phyloP scores from a whole-genome alignment of 2,329 filamentous ascomycete species.

The Verticillium klebahnii region DNA sequence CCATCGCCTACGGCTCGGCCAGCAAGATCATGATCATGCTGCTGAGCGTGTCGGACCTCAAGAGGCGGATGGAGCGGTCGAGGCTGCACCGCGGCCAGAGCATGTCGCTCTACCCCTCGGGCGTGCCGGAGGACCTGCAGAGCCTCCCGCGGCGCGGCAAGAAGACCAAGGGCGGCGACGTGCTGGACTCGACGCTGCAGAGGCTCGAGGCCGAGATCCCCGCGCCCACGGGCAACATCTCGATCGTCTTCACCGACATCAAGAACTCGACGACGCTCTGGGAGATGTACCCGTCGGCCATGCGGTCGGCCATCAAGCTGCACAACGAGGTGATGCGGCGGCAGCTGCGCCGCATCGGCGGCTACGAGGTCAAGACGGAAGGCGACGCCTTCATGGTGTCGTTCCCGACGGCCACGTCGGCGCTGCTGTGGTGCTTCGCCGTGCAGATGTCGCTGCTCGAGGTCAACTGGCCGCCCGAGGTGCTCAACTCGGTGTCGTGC shows the following conservation, averaged over 20 bases:
- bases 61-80: slow-evolving; percentile 73
- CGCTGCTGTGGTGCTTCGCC: slow-evolving; percentile 92
- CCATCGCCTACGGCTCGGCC: slow-evolving; percentile 90
- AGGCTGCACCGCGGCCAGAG: slow-evolving; percentile 71
- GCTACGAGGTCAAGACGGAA: slow-evolving; percentile 99
- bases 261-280: slow-evolving; percentile 95
- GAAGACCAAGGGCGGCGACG: slow-evolving; percentile 48
- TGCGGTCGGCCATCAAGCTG: slow-evolving; percentile 94
- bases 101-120: slow-evolving; percentile 77
- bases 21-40: slow-evolving; percentile 99
- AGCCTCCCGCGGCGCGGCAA: slow-evolving; percentile 61
- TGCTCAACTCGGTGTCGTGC: slow-evolving; percentile 80
- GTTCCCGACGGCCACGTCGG: slow-evolving; percentile 92
- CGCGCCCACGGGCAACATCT: slow-evolving; percentile 83
- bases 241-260: slow-evolving; percentile 97
- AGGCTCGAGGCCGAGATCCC: slow-evolving; percentile 87
- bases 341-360: slow-evolving; percentile 87
- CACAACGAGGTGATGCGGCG: slow-evolving; percentile 97
- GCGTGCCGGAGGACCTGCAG: slow-evolving; percentile 66
- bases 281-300: slow-evolving; percentile 92
- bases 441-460: slow-evolving; percentile 86
- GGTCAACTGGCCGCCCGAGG: slow-evolving; percentile 89
- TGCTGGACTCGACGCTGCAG: slow-evolving; percentile 82
- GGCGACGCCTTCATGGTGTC: slow-evolving; percentile 99
- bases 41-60: slow-evolving; percentile 85